These are phyloP conservation scores for Mycena leptocephala DNA, from an alignment of 768 basidiomycete genomes.

Conservation along the genomic window DNA sequence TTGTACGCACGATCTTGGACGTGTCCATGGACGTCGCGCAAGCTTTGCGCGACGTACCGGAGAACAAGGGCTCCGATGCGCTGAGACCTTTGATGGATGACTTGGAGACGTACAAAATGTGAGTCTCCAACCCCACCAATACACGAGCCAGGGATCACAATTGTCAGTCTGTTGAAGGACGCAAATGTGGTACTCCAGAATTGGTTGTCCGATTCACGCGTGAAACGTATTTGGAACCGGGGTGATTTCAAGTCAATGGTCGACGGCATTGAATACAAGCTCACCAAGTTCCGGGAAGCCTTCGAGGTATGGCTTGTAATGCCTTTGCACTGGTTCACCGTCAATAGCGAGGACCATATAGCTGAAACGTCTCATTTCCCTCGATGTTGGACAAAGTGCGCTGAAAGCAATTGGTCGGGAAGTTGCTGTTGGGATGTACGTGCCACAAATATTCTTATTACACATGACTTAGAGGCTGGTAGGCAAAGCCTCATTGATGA, in stretches of 20 bases:
- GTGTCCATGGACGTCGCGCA: no score
- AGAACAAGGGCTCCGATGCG: no score
- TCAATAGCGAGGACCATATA: background rate
- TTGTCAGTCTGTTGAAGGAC: background rate
- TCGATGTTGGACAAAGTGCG: no score
- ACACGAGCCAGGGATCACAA: background rate
- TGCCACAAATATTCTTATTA: background rate
- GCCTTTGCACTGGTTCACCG: background rate
- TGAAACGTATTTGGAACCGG: no score
- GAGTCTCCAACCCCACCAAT: background rate
- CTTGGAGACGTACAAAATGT: no score
- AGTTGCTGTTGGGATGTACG: background rate
- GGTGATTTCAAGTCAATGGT: background rate
- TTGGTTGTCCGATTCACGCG: no score
- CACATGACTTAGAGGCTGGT: background rate
- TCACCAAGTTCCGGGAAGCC: background rate
- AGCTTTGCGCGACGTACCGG: no score
- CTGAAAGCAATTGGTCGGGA: no score
- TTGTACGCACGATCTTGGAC: no score
- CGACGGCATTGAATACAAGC: background rate
- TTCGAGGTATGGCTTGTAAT: background rate
- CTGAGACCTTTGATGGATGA: no score
- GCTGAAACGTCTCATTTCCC: background rate
- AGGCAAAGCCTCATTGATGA: background rate
- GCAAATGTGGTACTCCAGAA: background rate